phyloP scores from a whole-genome alignment of 1,139 yeast genomes.

The Candida sanyaensis region DNA sequence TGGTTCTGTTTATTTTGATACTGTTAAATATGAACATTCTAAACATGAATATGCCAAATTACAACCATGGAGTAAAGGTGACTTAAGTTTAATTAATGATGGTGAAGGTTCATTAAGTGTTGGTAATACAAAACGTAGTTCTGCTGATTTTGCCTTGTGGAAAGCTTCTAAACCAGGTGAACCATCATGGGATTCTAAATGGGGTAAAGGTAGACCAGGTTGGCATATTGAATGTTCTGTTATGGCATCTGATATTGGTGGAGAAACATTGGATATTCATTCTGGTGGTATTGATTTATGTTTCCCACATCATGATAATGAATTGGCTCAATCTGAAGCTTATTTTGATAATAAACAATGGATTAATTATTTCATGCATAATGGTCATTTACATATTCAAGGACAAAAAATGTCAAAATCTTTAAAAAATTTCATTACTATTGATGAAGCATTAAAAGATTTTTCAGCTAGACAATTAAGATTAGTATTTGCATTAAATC shows the following conservation, averaged over 20 bases:
- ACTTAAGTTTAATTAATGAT: constrained; percentile 80
- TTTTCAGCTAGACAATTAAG: constrained; percentile 82
- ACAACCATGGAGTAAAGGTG: constrained; percentile 98
- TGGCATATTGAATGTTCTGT: constrained; percentile 99
- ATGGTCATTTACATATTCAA: constrained; percentile 96
- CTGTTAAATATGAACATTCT: constrained; percentile 73
- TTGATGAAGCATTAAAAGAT: constrained; percentile 78
- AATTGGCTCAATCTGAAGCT: constrained; percentile 96
- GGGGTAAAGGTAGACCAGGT: constrained; percentile 99
- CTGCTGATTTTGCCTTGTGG: constrained; percentile 96
- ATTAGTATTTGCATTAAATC: constrained; percentile 84
- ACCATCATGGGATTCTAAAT: constrained; percentile 92
- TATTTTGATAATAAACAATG: constrained; percentile 87
- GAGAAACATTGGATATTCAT: constrained; percentile 86
- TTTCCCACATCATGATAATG: constrained; percentile 99
- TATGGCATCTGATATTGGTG: constrained; percentile 92
- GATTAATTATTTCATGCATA: constrained; percentile 95
- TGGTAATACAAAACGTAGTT: constrained; percentile 60
- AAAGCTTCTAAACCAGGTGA: constrained; percentile 96
- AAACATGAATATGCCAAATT: constrained; percentile 89
- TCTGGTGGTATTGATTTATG: constrained; percentile 97
- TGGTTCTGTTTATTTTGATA: constrained; percentile 96
- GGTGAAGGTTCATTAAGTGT: constrained; percentile 89
- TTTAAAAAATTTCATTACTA: constrained; percentile 90
- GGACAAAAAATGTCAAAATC: constrained; percentile 98